Percentiles rank a stretch among this genome's conserved stretches.
phyloP scores from a whole-genome alignment of 768 basidiomycete species.

The Lanmaoa pseudosensibilis region DNA sequence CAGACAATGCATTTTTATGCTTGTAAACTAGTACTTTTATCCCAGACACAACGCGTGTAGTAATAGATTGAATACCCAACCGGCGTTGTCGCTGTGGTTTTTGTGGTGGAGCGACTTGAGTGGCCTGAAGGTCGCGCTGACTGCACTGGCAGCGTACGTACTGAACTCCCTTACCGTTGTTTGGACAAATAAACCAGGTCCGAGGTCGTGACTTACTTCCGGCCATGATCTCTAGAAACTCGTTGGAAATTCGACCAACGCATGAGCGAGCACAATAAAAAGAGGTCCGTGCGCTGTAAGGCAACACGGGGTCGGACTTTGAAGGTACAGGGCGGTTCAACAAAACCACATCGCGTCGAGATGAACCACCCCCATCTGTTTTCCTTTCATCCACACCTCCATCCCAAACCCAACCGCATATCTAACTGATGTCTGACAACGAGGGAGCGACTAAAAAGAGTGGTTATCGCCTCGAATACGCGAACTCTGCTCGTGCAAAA shows the following conservation, averaged over 20 bases:
- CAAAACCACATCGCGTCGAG: constrained; percentile 41
- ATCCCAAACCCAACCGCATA: constrained; percentile 17
- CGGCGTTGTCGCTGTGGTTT: not conserved
- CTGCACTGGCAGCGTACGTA: not conserved
- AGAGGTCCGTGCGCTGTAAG: constrained; percentile 38
- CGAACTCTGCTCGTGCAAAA: constrained; percentile 63
- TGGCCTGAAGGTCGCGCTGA: not conserved
- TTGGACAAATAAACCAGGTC: constrained; percentile 33
- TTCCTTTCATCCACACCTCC: constrained; percentile 30
- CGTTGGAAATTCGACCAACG: constrained; percentile 18
- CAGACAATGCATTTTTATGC: constrained; percentile 4
- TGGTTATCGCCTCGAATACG: constrained; percentile 81
- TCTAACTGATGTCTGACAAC: constrained; percentile 35
- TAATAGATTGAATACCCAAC: not conserved
- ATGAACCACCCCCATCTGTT: constrained; percentile 37
- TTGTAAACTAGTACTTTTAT: constrained; percentile 7
- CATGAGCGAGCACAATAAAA: constrained; percentile 26
- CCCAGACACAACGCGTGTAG: constrained; percentile 1
- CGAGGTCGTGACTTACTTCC: constrained; percentile 13
- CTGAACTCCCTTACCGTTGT: constrained; percentile 14
- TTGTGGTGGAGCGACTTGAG: not conserved
- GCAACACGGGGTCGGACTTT: constrained; percentile 37
- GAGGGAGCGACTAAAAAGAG: constrained; percentile 36
- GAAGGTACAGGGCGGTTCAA: constrained; percentile 39
- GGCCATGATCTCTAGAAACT: constrained; percentile 11